A percentile compares a stretch with the other conserved stretches of the same genome.
Evolutionary conservation across 352 stramenopile species (phyloP).

Genomic region (Globisporangium spinosum): DNA sequence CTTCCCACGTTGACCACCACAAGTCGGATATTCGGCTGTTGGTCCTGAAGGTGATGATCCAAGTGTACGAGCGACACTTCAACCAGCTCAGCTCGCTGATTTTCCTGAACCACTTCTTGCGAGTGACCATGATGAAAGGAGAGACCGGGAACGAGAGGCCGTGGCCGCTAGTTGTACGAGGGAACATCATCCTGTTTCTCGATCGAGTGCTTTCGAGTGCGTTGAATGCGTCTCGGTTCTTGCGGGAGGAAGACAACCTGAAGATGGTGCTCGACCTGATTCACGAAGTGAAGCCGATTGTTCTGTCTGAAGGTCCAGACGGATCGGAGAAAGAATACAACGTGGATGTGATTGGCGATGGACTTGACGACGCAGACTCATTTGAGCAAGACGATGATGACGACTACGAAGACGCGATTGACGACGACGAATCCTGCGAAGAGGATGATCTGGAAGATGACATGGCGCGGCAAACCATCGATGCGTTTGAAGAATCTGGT

Average conservation of each 20-base stretch:
- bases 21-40: slow-evolving; percentile 74
- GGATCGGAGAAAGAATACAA: slow-evolving; percentile 73
- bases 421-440: slow-evolving; percentile 28
- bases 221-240: slow-evolving; percentile 74
- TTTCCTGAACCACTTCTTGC: slow-evolving; percentile 82
- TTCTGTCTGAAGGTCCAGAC: slow-evolving; percentile 57
- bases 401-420: slow-evolving; percentile 30
- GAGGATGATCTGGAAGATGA: slow-evolving; percentile 34
- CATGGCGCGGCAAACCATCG: slow-evolving; percentile 55
- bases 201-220: slow-evolving; percentile 79
- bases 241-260: slow-evolving; percentile 69
- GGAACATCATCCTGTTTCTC: slow-evolving; percentile 82
- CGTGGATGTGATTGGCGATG: slow-evolving; percentile 46
- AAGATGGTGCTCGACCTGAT: slow-evolving; percentile 75
- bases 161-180: slow-evolving; percentile 74
- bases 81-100: slow-evolving; percentile 68
- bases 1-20: slow-evolving; percentile 32
- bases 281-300: slow-evolving; percentile 72
- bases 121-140: slow-evolving; percentile 70
- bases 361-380: slow-evolving; percentile 41
- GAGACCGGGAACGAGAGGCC: slow-evolving; percentile 37
- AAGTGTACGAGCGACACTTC: slow-evolving; percentile 81
- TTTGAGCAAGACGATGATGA: slow-evolving; percentile 57
- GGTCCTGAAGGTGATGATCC: slow-evolving; percentile 86
- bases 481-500: slow-evolving; percentile 53